Conservation (phyloP, 306 rosid genomes). For the Cicer bijugum region DNA sequence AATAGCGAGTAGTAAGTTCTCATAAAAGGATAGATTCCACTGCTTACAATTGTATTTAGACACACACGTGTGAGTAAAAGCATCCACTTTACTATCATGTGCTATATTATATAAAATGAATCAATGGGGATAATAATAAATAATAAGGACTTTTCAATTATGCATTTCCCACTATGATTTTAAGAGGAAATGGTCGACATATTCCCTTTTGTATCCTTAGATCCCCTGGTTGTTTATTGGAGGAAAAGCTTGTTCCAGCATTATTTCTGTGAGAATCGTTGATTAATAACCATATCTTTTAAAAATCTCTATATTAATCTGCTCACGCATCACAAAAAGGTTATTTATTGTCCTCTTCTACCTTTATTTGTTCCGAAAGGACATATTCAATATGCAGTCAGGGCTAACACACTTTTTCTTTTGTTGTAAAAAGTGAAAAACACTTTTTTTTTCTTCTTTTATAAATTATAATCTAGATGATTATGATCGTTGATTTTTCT, state of each 20-base stretch:
- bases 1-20: background rate
- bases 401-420: background rate
- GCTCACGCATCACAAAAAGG: background rate
- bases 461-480: too few species aligned
- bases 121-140: background rate
- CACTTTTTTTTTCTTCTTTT: too few species aligned
- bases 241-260: slow-evolving; percentile 4
- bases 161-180: background rate
- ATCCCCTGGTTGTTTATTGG: slow-evolving; percentile 19
- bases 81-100: background rate
- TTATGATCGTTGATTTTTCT: too few species aligned
- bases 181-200: background rate
- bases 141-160: background rate
- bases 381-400: slow-evolving; percentile 19
- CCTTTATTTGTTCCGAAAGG: background rate
- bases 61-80: background rate
- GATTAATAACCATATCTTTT: slow-evolving; percentile 24
- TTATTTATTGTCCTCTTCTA: background rate
- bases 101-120: background rate
- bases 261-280: slow-evolving; percentile 22
- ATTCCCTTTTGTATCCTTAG: slow-evolving; percentile 36
- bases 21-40: background rate
- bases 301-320: background rate
- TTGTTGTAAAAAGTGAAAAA: too few species aligned
- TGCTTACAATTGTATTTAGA: too few species aligned